These are phyloP conservation scores for Scytalidium sp. DNA, from an alignment of 2,329 filamentous ascomycete genomes.

Conservation along the genomic window DNA sequence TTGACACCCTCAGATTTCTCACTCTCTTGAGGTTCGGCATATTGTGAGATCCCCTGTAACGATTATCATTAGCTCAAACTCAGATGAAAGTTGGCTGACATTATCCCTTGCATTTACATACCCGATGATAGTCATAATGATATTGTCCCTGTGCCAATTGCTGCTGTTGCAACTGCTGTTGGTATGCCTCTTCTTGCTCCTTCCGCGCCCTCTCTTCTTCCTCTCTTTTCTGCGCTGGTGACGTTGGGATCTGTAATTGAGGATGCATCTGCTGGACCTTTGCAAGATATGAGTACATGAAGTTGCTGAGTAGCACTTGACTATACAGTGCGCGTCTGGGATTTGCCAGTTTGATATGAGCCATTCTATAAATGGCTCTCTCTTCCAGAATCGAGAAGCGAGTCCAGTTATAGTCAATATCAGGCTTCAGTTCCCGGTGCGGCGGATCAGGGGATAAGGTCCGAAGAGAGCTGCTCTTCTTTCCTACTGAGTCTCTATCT, in stretches of 20 bases:
- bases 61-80: slow-evolving; percentile 11
- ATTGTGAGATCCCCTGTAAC: slow-evolving; percentile 29
- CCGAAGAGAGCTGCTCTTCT: slow-evolving; percentile 69
- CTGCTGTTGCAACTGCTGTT: slow-evolving; percentile 25
- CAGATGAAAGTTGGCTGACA: not conserved
- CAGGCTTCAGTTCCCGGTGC: slow-evolving; percentile 71
- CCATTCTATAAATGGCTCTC: slow-evolving; percentile 96
- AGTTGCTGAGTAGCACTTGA: slow-evolving; percentile 95
- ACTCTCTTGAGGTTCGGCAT: slow-evolving; percentile 28
- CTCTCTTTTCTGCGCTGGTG: slow-evolving; percentile 66
- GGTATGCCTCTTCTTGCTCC: slow-evolving; percentile 34
- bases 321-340: slow-evolving; percentile 87
- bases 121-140: slow-evolving; percentile 33
- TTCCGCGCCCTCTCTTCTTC: slow-evolving; percentile 52
- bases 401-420: slow-evolving; percentile 95
- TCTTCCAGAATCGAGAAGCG: slow-evolving; percentile 94
- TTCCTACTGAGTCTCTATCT: slow-evolving; percentile 69
- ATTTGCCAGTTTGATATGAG: slow-evolving; percentile 98
- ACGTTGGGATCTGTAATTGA: slow-evolving; percentile 85
- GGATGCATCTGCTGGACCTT: slow-evolving; percentile 99
- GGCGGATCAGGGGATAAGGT: slow-evolving; percentile 79
- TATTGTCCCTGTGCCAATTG: slow-evolving; percentile 28
- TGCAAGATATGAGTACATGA: slow-evolving; percentile 98
- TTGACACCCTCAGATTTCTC: slow-evolving; percentile 33
- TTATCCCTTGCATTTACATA: slow-evolving; percentile 11